Base-by-base conservation (phyloP, 495 filamentous ascomycete species). In the Haplographium delicatum region DNA sequence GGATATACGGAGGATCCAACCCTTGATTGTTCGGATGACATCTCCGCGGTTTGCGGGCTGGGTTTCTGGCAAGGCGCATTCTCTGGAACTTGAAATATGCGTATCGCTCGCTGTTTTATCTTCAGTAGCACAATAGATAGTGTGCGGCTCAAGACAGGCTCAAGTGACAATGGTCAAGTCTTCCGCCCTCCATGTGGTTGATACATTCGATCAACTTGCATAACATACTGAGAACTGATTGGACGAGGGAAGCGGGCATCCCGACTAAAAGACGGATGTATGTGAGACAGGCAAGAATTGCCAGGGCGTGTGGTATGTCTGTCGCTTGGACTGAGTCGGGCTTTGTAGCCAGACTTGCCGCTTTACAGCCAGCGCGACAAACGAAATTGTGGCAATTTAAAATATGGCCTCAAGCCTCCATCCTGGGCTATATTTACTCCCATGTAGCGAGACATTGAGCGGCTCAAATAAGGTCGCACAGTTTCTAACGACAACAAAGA, bases 21-120 rank as follows among this genome's bases (percentile, higher is more conserved):
- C 27, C 26, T 20, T 3, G 27, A 47, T 9, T 34, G 8, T 16
- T 35, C 37, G 30, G 44, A 27, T 11, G 27, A 31, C 44, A 35
- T 47, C 13, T 13, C 44, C 26, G n/a, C 16, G 15, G 10, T 35
- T 19, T 34, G 28, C 28, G 16, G 18, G 28, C 5, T 18, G 22
- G 8, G 35, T 19, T 5, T 3, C 15, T 38, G 35, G 35, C 7
- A 19, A 16, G 5, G 15, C 7, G 2, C 16, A 38, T 5, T n/a
- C n/a, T n/a, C n/a, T n/a, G 35, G 11, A 38, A 19, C 5, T 4
- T 3, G 13, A 11, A 38, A 3, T 19, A 2, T 18, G 35, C 2
- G 35, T 19, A 19, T 38, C 5, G 35, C 35, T 38, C 35, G 35
- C 35, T 38, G 35, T 38, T 38, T 38, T 38, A 38, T 38, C n/a